phyloP scores from a whole-genome alignment of 2,329 filamentous ascomycete genomes.

The Colletotrichum eleusines region DNA sequence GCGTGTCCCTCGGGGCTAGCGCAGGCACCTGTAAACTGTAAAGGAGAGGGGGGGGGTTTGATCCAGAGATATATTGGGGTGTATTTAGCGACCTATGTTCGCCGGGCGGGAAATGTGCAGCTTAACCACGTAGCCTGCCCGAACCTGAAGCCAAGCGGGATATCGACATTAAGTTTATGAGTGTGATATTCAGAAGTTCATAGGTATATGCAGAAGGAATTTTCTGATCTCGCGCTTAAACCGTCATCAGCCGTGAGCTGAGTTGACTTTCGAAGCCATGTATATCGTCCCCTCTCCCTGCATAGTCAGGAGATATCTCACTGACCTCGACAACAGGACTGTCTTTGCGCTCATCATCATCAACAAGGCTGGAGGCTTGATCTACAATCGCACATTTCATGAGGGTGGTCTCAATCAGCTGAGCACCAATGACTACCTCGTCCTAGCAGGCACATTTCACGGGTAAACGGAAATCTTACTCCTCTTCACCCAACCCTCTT shows the following conservation, averaged over 20 bases:
- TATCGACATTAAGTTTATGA: conserved; percentile 12
- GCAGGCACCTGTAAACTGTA: conserved; percentile 28
- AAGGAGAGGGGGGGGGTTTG: conserved; percentile 6
- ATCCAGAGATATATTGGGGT: conserved; percentile 11
- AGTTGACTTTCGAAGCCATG: conserved; percentile 24
- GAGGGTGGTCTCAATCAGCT: conserved; percentile 87
- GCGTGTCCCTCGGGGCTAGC: conserved; percentile 17
- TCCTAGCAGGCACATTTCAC: conserved; percentile 97
- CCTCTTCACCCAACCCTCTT: conserved; percentile 44
- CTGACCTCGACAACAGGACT: conserved; percentile 70
- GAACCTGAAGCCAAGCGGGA: conserved; percentile 31
- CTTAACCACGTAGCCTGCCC: conserved; percentile 3
- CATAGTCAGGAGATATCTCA: conserved; percentile 5
- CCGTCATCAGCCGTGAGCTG: conserved; percentile 17
- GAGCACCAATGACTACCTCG: conserved; percentile 94
- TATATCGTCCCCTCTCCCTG: not conserved
- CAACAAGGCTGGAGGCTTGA: conserved; percentile 96
- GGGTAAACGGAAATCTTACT: conserved; percentile 69
- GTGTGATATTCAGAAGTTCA: conserved; percentile 11
- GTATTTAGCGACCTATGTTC: conserved; percentile 10
- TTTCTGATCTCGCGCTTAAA: not conserved
- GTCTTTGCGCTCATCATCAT: conserved; percentile 97
- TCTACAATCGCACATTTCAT: conserved; percentile 96
- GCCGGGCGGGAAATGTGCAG: not conserved
- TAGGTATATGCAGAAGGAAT: conserved; percentile 4